phyloP scores from a whole-genome alignment of 2,329 filamentous ascomycete species.

The Fusarium torreyae region DNA sequence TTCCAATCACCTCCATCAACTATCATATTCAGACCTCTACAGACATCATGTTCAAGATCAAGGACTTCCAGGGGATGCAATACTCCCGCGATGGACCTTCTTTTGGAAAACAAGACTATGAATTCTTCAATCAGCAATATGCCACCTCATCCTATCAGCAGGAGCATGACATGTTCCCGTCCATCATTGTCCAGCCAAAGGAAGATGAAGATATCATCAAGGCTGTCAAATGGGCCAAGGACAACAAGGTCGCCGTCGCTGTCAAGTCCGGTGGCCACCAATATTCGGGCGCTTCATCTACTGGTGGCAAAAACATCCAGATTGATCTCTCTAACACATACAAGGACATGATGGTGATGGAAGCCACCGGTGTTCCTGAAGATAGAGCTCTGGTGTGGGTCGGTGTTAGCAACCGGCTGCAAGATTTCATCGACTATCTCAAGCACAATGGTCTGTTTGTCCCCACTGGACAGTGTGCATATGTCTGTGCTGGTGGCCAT shows the following conservation, averaged over 20 bases:
- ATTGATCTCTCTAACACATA: slow-evolving; percentile 60
- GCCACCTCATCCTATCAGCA: slow-evolving; percentile 59
- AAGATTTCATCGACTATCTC: slow-evolving; percentile 61
- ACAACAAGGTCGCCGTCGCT: slow-evolving; percentile 59
- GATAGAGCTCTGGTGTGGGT: slow-evolving; percentile 56
- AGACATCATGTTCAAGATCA: slow-evolving; percentile 39
- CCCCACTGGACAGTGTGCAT: slow-evolving; percentile 62
- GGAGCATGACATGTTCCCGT: slow-evolving; percentile 61
- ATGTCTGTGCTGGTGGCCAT: slow-evolving; percentile 63
- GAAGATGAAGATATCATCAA: slow-evolving; percentile 60
- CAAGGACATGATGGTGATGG: slow-evolving; percentile 50
- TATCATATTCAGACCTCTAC: background rate
- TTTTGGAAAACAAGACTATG: slow-evolving; percentile 29
- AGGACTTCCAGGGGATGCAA: slow-evolving; percentile 45
- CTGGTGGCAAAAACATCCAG: slow-evolving; percentile 61
- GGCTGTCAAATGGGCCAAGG: slow-evolving; percentile 59
- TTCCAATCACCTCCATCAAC: background rate
- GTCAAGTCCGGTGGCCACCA: slow-evolving; percentile 65
- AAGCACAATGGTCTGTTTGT: slow-evolving; percentile 60
- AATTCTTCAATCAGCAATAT: slow-evolving; percentile 56
- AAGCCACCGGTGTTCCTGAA: slow-evolving; percentile 42
- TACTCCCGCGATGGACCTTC: slow-evolving; percentile 39
- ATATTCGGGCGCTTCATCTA: slow-evolving; percentile 66
- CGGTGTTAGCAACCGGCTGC: slow-evolving; percentile 60
- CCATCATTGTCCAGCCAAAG: slow-evolving; percentile 61